Evolutionary conservation across 2,329 filamentous ascomycete species (phyloP), one percentile per base, ranked within the genome.

Genomic region (Trichophyton verrucosum): DNA sequence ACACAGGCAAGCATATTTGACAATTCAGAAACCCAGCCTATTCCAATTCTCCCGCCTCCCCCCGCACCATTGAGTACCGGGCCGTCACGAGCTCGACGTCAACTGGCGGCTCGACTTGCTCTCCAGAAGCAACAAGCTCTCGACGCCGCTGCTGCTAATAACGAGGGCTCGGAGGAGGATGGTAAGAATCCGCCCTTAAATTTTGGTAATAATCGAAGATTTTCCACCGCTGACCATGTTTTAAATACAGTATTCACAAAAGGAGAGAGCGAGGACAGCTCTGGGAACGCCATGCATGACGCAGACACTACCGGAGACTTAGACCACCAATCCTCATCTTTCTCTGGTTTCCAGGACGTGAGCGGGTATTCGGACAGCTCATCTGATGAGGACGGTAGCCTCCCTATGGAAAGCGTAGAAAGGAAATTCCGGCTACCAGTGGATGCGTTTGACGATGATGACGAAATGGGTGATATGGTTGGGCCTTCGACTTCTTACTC

Each of bases 91-190:
- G 92, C 92, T 6, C 85, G 92, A 58, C 81, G 90, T 60, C 90
- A 95, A 73, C 82, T 97, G n/a, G 91, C 91, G n/a, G 88, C 89
- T 11, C 85, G 91, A 11, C 80, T 97, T 68, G 83, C 89, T 1
- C 83, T 87, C 74, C 87, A 89, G 65, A 83, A 85, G 66, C 86
- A 89, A 72, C 83, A 84, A 65, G 74, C 77, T 24, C 75, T 74
- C 47, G 72, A 78, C 1, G 74, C 67, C 33, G 64, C 64, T 42
- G 61, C 64, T 58, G 62, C 65, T 6, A 68, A 70, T 22, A 68
- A 70, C 3, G 69, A 66, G 36, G 59, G 2, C 64, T 65, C 33
- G 69, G 51, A 36, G 51, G 56, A 47, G n/a, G 33, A 59, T 20
- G 47, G 51, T 42, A 53, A 51, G 4, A n/a, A 24, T 3, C 17